Conservation (phyloP, 257 asterid species). For the Rubia yunnanensis region DNA sequence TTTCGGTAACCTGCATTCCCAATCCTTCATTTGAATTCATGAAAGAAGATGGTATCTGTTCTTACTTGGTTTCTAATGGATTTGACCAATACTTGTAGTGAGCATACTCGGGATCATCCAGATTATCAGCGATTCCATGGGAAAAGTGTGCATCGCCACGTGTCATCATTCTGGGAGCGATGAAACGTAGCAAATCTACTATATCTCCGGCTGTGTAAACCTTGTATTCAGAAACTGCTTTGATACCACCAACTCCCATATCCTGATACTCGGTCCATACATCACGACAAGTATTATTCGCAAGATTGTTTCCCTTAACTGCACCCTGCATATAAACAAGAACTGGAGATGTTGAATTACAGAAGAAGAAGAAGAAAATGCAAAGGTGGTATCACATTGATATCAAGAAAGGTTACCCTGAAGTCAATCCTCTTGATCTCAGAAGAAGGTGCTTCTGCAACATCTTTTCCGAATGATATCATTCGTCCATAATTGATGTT, state of each 20-base stretch:
- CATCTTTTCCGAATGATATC: constrained; percentile 7
- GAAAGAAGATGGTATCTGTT: constrained; percentile 7
- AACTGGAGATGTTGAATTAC: constrained; percentile 4
- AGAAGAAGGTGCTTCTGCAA: neutral
- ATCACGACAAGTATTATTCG: constrained; percentile 56
- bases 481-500: constrained; percentile 7
- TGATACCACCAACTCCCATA: constrained; percentile 61
- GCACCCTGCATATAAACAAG: constrained; percentile 45
- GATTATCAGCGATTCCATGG: constrained; percentile 58
- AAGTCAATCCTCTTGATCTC: constrained; percentile 7
- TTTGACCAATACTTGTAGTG: constrained; percentile 84
- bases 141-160: constrained; percentile 81
- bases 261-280: constrained; percentile 80
- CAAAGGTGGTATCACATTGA: neutral
- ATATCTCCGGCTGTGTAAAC: constrained; percentile 45
- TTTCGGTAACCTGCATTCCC: too few species aligned
- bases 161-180: constrained; percentile 87
- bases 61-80: constrained; percentile 79
- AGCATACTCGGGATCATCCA: constrained; percentile 46
- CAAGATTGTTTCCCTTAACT: constrained; percentile 42
- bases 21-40: neutral
- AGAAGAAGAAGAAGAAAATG: neutral
- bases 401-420: constrained; percentile 3
- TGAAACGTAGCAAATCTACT: constrained; percentile 54
- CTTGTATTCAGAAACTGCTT: constrained; percentile 60